Base-by-base conservation (phyloP, 352 stramenopile genomes). In the Phytophthora lateralis region DNA sequence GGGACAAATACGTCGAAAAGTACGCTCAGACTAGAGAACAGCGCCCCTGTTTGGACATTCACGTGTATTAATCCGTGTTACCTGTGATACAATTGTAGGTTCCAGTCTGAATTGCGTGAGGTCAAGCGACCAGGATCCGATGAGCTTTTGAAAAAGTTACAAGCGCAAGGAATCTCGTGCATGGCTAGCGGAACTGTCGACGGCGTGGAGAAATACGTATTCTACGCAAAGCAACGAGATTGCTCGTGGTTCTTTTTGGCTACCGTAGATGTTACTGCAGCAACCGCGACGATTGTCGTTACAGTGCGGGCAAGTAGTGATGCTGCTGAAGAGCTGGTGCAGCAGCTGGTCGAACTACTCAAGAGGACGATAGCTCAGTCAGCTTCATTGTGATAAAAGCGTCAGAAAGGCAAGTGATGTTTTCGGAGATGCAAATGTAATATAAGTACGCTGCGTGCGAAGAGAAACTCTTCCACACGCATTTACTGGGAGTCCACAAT, bases 161-260 rank as follows among this genome's bases (percentile, higher is more conserved):
- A 88, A 21, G 24, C 42, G 0, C 67, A 61, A 11, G 80, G 78
- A 9, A 57, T 92, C 41, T 61, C 61, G 30, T 94, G 83, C 46
- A 90, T 94, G 76, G 85, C 85, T 1, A 92, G 81, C 29, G 81
- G 85, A 21, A 90, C 72, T 14, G 76, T 92, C 30, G 63, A 75
- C 49, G 78, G 72, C 12, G 66, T 90, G 27, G 76, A 92, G 29
- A 92, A 94, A 66, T 91, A 79, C 51, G 78, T 92, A 17, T 85
- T 91, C 35, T 92, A 91, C 51, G 69, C 68, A n/a, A 88, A 92
- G 60, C 78, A 89, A 45, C 69, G 47, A 4, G 60, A 60, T 9
- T 59, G 47, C 8, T 58, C 43, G 27, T 86, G 75, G 69, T 88
- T 76, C 50, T 90, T 89, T 57, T 75, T 90, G 35, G 51, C 76